phyloP scores from a whole-genome alignment of 305 asterid genomes.

The Solanum hybrid region DNA sequence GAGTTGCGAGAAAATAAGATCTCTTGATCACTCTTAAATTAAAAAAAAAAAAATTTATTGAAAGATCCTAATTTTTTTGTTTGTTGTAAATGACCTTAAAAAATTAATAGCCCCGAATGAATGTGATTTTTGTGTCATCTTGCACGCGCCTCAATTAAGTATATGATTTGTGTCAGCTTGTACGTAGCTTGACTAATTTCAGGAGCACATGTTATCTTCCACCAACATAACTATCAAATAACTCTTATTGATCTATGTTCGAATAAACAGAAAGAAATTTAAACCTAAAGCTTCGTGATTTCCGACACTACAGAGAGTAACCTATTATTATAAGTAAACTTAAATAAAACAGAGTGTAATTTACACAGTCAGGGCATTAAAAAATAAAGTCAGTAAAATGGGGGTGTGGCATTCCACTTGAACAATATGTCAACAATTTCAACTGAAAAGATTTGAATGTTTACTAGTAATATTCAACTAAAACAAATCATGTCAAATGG shows the following conservation, averaged over 20 bases:
- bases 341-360: neutral
- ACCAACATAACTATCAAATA: neutral
- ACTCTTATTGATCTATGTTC: neutral
- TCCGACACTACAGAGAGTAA: neutral
- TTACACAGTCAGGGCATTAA: neutral
- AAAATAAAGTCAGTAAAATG: neutral
- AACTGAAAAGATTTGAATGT: neutral
- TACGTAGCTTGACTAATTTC: fast-evolving
- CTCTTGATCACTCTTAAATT: neutral
- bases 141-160: neutral
- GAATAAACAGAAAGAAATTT: neutral
- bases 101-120: no score
- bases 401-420: neutral
- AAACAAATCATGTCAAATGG: neutral
- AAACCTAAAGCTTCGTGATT: neutral
- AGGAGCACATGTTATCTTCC: fast-evolving
- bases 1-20: neutral
- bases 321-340: neutral
- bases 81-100: no score
- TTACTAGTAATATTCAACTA: neutral
- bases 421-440: neutral
- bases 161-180: neutral
- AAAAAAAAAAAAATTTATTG: no score
- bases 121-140: neutral
- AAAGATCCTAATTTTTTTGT: no score